Conservation (phyloP, 2,329 filamentous ascomycete species). For the Cladobotryum mycophilum region DNA sequence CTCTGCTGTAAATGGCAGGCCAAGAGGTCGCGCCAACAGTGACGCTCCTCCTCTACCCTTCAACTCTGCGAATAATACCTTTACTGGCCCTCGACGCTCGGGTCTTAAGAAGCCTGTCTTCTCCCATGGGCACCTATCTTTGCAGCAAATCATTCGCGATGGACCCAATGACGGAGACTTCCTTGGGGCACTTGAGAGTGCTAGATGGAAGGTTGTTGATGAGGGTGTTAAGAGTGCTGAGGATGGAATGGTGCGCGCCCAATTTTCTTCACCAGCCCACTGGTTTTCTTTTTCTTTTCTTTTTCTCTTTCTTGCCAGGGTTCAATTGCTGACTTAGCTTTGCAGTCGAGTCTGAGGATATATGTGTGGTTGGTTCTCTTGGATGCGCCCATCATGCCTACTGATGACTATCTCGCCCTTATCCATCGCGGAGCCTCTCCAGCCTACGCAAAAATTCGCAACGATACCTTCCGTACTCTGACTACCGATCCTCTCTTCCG, state of each 20-base stretch:
- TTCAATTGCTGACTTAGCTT: neutral
- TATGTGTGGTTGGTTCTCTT: conserved; percentile 96
- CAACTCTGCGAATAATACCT: conserved; percentile 30
- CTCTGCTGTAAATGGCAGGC: conserved; percentile 35
- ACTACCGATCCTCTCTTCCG: conserved; percentile 97
- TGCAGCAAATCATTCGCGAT: conserved; percentile 74
- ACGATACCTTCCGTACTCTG: conserved; percentile 94
- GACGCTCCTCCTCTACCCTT: conserved; percentile 47
- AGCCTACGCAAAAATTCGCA: conserved; percentile 94
- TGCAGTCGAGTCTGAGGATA: conserved; percentile 81
- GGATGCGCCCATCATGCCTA: conserved; percentile 75
- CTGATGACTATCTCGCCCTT: conserved; percentile 81
- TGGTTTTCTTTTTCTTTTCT: neutral
- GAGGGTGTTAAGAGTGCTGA: conserved; percentile 70
- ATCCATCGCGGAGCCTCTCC: conserved; percentile 91
- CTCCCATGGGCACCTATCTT: conserved; percentile 50
- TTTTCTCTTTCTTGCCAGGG: neutral
- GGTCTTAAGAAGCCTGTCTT: conserved; percentile 38
- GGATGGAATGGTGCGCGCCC: conserved; percentile 66
- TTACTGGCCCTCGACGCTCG: conserved; percentile 30
- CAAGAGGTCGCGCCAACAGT: conserved; percentile 64
- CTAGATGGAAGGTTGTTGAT: conserved; percentile 66
- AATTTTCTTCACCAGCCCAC: neutral
- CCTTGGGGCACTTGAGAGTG: conserved; percentile 58
- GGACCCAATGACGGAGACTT: conserved; percentile 70